These are phyloP conservation scores for Candida sithepensis DNA, from an alignment of 805 yeast species.

Conservation along the genomic window DNA sequence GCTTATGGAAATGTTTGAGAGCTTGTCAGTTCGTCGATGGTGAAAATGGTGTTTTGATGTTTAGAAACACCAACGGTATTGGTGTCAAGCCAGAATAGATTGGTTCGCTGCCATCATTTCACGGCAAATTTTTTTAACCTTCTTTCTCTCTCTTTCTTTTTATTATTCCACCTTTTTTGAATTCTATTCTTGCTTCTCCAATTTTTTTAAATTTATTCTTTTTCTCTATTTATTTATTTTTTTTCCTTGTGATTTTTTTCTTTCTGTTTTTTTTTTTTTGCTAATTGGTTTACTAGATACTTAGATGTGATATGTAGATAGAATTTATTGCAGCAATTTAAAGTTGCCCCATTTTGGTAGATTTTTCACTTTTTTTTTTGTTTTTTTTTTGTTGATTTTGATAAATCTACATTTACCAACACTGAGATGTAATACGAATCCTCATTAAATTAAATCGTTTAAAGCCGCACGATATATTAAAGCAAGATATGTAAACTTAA, in stretches of 20 bases:
- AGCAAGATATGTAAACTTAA: background rate
- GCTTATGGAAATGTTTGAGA: conserved; percentile 57
- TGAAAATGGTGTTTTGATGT: conserved; percentile 62
- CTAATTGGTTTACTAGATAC: background rate
- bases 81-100: conserved; percentile 33
- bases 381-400: too few species aligned
- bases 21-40: conserved; percentile 72
- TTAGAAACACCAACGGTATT: conserved; percentile 51
- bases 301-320: background rate
- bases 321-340: background rate
- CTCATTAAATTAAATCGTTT: background rate
- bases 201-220: too few species aligned
- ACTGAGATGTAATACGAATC: background rate
- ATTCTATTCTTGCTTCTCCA: too few species aligned
- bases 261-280: background rate
- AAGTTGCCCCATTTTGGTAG: background rate
- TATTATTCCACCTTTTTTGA: too few species aligned
- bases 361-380: background rate
- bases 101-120: background rate
- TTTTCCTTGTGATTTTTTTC: background rate
- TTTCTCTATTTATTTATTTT: background rate
- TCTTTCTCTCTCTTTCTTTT: background rate
- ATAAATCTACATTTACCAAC: too few species aligned
- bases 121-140: background rate
- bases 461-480: background rate